Evolutionary conservation across 2,329 filamentous ascomycete species (phyloP).

Genomic region (Rasamsonia emersonii): DNA sequence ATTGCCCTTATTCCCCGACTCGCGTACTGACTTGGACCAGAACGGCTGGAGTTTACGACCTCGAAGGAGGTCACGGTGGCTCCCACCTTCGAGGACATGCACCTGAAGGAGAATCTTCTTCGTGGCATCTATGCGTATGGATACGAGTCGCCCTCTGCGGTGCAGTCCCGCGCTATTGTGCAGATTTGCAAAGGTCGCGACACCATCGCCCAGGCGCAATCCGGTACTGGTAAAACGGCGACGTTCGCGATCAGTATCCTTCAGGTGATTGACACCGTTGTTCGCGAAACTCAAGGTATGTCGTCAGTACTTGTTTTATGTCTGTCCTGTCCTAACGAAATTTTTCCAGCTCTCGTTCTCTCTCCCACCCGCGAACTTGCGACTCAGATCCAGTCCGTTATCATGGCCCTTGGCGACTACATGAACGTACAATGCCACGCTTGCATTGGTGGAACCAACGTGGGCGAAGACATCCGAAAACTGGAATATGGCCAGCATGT

Average conservation of each 20-base stretch:
- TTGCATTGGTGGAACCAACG: constrained; percentile 95
- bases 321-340: not conserved
- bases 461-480: constrained; percentile 95
- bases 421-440: constrained; percentile 99
- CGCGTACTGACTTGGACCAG: constrained; percentile 33
- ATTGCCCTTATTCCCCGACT: not conserved
- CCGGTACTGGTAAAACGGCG: constrained; percentile 91
- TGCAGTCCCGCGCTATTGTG: constrained; percentile 95
- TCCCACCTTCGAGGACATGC: constrained; percentile 92
- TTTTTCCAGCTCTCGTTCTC: constrained; percentile 68
- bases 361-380: constrained; percentile 95
- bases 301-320: not conserved
- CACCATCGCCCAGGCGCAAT: constrained; percentile 96
- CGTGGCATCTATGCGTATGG: constrained; percentile 97
- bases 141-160: constrained; percentile 94
- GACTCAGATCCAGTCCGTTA: constrained; percentile 95
- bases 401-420: constrained; percentile 99
- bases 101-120: constrained; percentile 92
- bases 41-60: constrained; percentile 96
- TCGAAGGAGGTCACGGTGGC: constrained; percentile 94
- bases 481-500: constrained; percentile 97
- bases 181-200: constrained; percentile 99
- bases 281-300: constrained; percentile 73
- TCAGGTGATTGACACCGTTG: constrained; percentile 87
- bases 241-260: constrained; percentile 96